These are phyloP conservation scores for Colletotrichum chrysophilum DNA, from an alignment of 2,329 filamentous ascomycete genomes.

Conservation along the genomic window DNA sequence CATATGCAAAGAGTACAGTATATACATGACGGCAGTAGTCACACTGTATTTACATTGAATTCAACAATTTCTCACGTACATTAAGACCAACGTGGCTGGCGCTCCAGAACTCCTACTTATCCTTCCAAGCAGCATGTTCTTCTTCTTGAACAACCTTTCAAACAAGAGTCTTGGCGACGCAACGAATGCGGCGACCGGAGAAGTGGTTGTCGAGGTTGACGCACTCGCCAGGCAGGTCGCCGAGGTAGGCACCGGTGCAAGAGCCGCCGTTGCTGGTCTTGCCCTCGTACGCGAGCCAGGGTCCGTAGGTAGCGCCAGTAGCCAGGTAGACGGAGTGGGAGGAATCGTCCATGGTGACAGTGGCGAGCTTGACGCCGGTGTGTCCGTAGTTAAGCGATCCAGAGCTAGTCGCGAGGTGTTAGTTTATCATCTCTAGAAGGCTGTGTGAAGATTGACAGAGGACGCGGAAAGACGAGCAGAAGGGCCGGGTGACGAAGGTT, in stretches of 20 bases:
- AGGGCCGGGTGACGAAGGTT: neutral
- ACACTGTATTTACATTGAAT: neutral
- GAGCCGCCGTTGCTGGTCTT: neutral
- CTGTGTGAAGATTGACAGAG: neutral
- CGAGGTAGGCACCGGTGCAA: neutral
- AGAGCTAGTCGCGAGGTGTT: neutral
- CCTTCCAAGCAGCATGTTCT: neutral
- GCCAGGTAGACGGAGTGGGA: neutral
- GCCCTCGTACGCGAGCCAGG: neutral
- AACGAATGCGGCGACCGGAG: neutral
- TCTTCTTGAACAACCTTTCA: neutral
- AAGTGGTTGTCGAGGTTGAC: neutral
- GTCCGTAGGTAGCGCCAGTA: neutral
- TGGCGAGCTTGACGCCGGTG: neutral
- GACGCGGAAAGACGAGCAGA: neutral
- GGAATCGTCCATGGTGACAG: neutral
- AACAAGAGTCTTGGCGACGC: neutral
- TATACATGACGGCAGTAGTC: neutral
- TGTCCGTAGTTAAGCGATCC: neutral
- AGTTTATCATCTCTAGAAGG: neutral
- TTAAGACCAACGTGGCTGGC: neutral
- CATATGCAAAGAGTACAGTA: neutral
- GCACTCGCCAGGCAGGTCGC: neutral
- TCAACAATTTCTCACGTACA: neutral
- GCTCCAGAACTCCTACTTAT: fast-evolving